These are phyloP conservation scores for Alternaria gaisen DNA, from an alignment of 2,329 filamentous ascomycete genomes.

Conservation along the genomic window DNA sequence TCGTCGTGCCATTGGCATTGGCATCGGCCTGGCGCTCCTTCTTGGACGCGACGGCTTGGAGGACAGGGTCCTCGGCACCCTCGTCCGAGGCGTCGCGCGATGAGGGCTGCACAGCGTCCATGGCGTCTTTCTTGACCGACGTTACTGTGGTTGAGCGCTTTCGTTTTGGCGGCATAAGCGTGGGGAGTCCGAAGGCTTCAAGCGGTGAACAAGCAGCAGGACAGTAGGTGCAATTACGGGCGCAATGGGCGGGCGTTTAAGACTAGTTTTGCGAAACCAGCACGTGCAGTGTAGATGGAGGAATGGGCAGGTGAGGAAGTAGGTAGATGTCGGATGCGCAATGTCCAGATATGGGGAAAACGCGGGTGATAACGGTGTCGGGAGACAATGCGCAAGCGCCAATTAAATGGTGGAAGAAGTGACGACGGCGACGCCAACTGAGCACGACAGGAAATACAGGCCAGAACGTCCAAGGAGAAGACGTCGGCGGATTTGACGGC, in stretches of 20 bases:
- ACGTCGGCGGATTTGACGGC: background rate
- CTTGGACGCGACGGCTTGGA: constrained; percentile 63
- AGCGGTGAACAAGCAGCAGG: constrained; percentile 7
- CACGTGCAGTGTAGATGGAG: background rate
- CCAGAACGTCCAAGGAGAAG: background rate
- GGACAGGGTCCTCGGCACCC: constrained; percentile 77
- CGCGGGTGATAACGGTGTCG: constrained; percentile 24
- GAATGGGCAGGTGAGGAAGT: constrained; percentile 4
- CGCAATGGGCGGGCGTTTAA: background rate
- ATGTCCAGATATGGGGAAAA: constrained; percentile 13
- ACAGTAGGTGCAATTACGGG: background rate
- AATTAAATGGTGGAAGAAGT: constrained; percentile 12
- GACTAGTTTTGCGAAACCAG: background rate
- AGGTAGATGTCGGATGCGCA: constrained; percentile 6
- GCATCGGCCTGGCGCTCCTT: constrained; percentile 67
- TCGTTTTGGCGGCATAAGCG: constrained; percentile 69
- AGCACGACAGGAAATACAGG: constrained; percentile 6
- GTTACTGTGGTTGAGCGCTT: constrained; percentile 73
- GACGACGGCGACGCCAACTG: constrained; percentile 1
- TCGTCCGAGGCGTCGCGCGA: constrained; percentile 85
- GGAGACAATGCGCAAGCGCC: constrained; percentile 15
- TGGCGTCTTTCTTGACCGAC: constrained; percentile 59
- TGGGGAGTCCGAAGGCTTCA: constrained; percentile 5
- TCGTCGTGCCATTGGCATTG: constrained; percentile 65
- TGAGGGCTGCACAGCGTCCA: constrained; percentile 73